Conservation (phyloP, 2,329 filamentous ascomycete species). For the Herpotrichia juniperi region DNA sequence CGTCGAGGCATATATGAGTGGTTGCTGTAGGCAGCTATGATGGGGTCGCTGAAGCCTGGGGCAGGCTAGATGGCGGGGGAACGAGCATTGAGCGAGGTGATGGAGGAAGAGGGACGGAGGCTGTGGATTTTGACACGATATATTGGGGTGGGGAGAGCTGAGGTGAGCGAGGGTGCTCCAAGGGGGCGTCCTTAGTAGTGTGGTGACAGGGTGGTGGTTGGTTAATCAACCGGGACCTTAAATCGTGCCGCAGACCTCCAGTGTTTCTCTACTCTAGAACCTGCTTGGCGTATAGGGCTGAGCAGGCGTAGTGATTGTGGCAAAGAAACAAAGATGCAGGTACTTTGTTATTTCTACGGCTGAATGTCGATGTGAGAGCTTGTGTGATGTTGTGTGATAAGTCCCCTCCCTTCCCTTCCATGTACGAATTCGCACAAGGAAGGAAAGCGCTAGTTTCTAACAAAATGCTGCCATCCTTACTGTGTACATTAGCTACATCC, state of each 20-base stretch:
- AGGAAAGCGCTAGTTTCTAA: neutral
- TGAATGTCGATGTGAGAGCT: neutral
- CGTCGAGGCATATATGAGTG: slow-evolving; percentile 47
- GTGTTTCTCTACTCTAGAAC: slow-evolving; percentile 23
- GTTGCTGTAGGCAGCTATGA: slow-evolving; percentile 25
- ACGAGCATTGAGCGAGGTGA: slow-evolving; percentile 30
- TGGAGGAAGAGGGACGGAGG: slow-evolving; percentile 12
- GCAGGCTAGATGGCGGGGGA: slow-evolving; percentile 32
- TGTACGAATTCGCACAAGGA: neutral
- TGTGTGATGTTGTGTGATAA: no score
- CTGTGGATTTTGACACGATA: slow-evolving; percentile 21
- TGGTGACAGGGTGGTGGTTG: neutral
- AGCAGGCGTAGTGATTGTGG: neutral
- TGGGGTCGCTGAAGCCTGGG: slow-evolving; percentile 29
- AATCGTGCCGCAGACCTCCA: slow-evolving; percentile 12
- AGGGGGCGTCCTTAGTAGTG: neutral
- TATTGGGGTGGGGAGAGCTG: slow-evolving; percentile 30
- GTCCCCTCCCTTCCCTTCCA: no score
- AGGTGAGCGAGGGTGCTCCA: slow-evolving; percentile 24
- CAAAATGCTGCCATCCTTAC: neutral
- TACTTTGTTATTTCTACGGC: neutral
- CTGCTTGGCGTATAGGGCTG: slow-evolving; percentile 11
- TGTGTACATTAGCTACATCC: no score
- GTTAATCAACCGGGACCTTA: neutral
- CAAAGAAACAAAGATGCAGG: neutral